These are phyloP conservation scores for Corylus americana DNA, from an alignment of 306 rosid species.

Conservation along the genomic window DNA sequence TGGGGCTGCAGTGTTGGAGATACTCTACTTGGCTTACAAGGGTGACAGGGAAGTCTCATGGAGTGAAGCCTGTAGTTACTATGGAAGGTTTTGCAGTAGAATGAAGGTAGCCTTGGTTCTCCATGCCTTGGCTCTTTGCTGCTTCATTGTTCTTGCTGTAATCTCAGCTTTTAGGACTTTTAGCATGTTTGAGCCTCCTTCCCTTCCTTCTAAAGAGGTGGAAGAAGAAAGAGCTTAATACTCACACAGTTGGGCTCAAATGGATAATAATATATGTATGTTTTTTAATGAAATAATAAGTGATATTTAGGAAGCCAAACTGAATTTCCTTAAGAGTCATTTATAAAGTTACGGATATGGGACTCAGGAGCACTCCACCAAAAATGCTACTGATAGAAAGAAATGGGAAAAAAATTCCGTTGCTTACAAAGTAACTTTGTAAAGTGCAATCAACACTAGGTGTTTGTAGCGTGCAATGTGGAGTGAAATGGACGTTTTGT, in stretches of 20 bases:
- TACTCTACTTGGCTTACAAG: slow-evolving; percentile 56
- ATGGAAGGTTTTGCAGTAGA: slow-evolving; percentile 73
- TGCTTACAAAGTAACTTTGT: background rate
- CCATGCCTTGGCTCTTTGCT: slow-evolving; percentile 51
- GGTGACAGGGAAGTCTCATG: slow-evolving; percentile 80
- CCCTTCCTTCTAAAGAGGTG: slow-evolving; percentile 34
- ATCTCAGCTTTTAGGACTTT: slow-evolving; percentile 81
- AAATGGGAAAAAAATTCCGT: no score
- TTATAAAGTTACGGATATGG: no score
- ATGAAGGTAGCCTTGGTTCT: slow-evolving; percentile 70
- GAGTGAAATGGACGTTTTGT: background rate
- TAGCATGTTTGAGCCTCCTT: slow-evolving; percentile 64
- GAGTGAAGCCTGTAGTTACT: slow-evolving; percentile 80
- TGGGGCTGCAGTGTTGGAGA: slow-evolving; percentile 61
- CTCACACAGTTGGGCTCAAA: background rate
- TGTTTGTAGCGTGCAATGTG: background rate
- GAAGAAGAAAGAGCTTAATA: slow-evolving; percentile 33
- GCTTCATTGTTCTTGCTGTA: slow-evolving; percentile 62
- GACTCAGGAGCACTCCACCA: no score
- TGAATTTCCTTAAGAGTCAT: no score
- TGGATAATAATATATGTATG: background rate
- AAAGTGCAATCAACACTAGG: background rate
- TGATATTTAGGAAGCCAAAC: background rate
- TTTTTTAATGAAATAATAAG: background rate
- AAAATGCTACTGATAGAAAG: no score